Base-by-base conservation (phyloP, 106 monocot genomes). In the Narthecium ossifragum region DNA sequence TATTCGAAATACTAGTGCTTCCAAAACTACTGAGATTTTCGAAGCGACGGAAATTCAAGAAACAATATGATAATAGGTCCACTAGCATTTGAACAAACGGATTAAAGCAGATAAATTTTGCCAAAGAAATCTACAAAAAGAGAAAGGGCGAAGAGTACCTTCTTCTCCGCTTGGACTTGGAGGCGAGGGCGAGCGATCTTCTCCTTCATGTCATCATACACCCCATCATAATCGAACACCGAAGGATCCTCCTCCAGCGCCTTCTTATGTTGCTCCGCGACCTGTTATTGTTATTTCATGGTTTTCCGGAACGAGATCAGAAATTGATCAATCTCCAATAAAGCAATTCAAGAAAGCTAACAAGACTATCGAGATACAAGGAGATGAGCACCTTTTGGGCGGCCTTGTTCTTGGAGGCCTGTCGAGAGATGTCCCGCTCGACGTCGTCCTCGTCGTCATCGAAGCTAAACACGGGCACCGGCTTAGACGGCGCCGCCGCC, bases 151-250 rank as follows among this genome's bases (percentile, higher is more conserved):
- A 34, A 38, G 20, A 38, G 14, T 63, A 94, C 93, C 85, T 86
- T 80, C 46, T 80, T 69, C 52, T 86, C 86, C 0, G 75, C 54
- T 5, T 59, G 62, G 46, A 90, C 89, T 68, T 90, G 75, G 18
- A 78, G 47, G 34, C 74, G 58, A 27, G 89, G 85, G 5, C 70
- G 72, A 11, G 80, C 80, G 36, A 80, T 72, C 71, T 78, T 64
- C 62, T 80, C 64, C 47, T 90, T 96, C 83, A 96, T 86, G 36
- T 90, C 78, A 54, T 90, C 94, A 32, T 96, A 96, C 5, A 80
- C 76, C 27, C 83, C 90, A 32, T 94, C 94, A 21, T 94, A 94
- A 33, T 90, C 83, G 41, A 96, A 90, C 9, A 84, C 90, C 9
- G 82, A 80, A 2, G 90, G 83, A 38, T 90, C 94, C 65, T 96